Percentiles rank a stretch among this genome's conserved stretches.
These are phyloP conservation scores for Phaffomyces antillensis DNA, from an alignment of 805 yeast species.

Conservation along the genomic window DNA sequence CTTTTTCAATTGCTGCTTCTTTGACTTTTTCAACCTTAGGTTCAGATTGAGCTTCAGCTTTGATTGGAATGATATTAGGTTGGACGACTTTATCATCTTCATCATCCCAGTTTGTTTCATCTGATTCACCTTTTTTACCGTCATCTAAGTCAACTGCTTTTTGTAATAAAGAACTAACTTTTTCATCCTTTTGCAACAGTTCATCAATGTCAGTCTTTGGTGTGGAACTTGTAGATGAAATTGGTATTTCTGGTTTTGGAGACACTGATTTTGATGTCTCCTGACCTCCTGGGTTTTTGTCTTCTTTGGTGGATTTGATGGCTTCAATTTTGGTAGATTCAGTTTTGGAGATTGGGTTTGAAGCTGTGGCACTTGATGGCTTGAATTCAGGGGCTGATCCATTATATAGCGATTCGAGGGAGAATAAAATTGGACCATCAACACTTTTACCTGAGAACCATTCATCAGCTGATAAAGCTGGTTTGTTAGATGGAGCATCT, in stretches of 20 bases:
- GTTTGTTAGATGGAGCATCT: slow-evolving; percentile 72
- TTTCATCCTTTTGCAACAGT: slow-evolving; percentile 37
- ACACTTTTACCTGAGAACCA: slow-evolving; percentile 74
- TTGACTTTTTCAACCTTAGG: slow-evolving; percentile 4
- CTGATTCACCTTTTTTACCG: slow-evolving; percentile 23
- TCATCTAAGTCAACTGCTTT: slow-evolving; percentile 39
- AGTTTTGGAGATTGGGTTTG: slow-evolving; percentile 23
- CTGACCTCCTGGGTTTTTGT: slow-evolving; percentile 15
- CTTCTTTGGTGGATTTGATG: slow-evolving; percentile 14
- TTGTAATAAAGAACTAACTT: slow-evolving; percentile 38
- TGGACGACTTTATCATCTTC: slow-evolving; percentile 20
- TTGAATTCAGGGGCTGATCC: slow-evolving; percentile 51
- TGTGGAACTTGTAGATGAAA: slow-evolving; percentile 20
- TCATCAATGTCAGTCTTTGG: slow-evolving; percentile 41
- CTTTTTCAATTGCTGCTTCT: not conserved
- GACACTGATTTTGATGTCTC: slow-evolving; percentile 16
- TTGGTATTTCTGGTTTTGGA: slow-evolving; percentile 8
- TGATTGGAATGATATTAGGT: slow-evolving; percentile 8
- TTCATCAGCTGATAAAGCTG: slow-evolving; percentile 75
- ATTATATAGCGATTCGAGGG: slow-evolving; percentile 74
- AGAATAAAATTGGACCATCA: slow-evolving; percentile 75
- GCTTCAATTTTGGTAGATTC: slow-evolving; percentile 14
- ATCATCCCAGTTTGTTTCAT: slow-evolving; percentile 30
- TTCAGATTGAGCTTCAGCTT: slow-evolving; percentile 8
- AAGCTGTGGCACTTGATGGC: slow-evolving; percentile 19